These are phyloP conservation scores for Canavalia ensiformis DNA, from an alignment of 306 rosid genomes.

Conservation along the genomic window DNA sequence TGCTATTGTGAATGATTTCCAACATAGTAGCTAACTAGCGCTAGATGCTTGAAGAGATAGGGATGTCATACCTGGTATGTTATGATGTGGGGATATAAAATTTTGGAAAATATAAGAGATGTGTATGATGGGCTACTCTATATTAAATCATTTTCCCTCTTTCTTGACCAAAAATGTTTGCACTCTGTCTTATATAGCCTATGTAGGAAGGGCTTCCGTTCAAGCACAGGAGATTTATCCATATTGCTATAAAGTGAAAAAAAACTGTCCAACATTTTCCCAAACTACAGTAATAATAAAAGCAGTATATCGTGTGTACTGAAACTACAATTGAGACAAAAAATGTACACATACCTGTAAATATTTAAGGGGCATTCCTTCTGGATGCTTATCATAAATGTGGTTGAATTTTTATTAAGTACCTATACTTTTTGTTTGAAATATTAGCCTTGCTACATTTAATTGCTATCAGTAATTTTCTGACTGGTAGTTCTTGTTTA, in stretches of 20 bases:
- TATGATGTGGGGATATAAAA: not conserved
- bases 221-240: slow-evolving; percentile 2
- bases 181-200: slow-evolving; percentile 8
- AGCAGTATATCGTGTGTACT: not conserved
- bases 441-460: slow-evolving; percentile 2
- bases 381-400: slow-evolving; percentile 15
- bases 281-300: slow-evolving; percentile 4
- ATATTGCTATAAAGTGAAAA: slow-evolving; percentile 11
- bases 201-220: not conserved
- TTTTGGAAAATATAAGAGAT: slow-evolving; percentile 10
- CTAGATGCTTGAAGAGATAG: not conserved
- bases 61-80: slow-evolving; percentile 25
- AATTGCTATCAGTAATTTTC: slow-evolving; percentile 7
- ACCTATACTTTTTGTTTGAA: not conserved
- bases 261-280: slow-evolving; percentile 25
- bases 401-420: slow-evolving; percentile 10
- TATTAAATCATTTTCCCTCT: not conserved
- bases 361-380: not conserved
- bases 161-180: slow-evolving; percentile 2
- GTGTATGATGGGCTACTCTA: not conserved
- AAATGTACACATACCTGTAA: not conserved
- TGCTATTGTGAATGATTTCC: slow-evolving; percentile 11
- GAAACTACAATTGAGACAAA: slow-evolving; percentile 24
- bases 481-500: not conserved
- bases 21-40: slow-evolving; percentile 12